Evolutionary conservation across 495 filamentous ascomycete species (phyloP).

Genomic region (Parathielavia appendiculata): DNA sequence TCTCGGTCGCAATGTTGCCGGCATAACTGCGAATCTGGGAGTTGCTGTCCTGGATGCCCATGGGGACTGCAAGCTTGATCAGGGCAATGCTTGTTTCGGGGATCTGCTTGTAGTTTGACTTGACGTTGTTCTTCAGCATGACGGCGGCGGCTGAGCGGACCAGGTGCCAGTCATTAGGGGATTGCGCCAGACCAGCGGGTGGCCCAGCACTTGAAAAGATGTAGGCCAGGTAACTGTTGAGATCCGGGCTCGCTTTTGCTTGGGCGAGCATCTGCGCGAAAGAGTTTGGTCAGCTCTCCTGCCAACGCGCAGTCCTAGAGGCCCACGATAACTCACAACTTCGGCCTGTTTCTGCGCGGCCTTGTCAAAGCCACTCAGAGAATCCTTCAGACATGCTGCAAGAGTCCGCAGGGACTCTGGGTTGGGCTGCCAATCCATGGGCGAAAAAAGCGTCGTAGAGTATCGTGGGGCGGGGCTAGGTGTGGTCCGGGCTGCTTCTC

Average conservation of each 20-base stretch:
- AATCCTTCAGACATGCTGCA: slow-evolving; percentile 82
- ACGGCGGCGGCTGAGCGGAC: slow-evolving; percentile 83
- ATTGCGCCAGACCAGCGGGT: slow-evolving; percentile 53
- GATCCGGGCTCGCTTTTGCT: slow-evolving; percentile 84
- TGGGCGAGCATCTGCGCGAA: slow-evolving; percentile 77
- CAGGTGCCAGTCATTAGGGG: slow-evolving; percentile 56
- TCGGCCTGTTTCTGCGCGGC: slow-evolving; percentile 77
- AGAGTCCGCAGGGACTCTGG: slow-evolving; percentile 82
- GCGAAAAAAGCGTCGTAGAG: slow-evolving; percentile 9
- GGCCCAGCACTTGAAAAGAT: slow-evolving; percentile 69
- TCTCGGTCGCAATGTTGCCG: slow-evolving; percentile 93
- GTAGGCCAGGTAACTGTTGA: slow-evolving; percentile 94
- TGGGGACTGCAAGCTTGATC: slow-evolving; percentile 70
- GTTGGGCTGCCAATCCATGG: slow-evolving; percentile 92
- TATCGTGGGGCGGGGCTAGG: slow-evolving; percentile 8
- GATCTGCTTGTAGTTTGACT: slow-evolving; percentile 62
- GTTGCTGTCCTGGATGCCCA: slow-evolving; percentile 75
- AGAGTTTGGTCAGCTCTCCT: slow-evolving; percentile 3
- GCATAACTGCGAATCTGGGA: slow-evolving; percentile 79
- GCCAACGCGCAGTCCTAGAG: slow-evolving; percentile 6
- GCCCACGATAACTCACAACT: slow-evolving; percentile 42
- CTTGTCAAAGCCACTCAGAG: slow-evolving; percentile 75
- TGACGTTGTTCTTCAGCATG: slow-evolving; percentile 92
- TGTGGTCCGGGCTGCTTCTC: neutral
- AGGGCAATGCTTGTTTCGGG: slow-evolving; percentile 62